Conservation (phyloP, 805 yeast genomes). For the Jamesozyma gamospora region DNA sequence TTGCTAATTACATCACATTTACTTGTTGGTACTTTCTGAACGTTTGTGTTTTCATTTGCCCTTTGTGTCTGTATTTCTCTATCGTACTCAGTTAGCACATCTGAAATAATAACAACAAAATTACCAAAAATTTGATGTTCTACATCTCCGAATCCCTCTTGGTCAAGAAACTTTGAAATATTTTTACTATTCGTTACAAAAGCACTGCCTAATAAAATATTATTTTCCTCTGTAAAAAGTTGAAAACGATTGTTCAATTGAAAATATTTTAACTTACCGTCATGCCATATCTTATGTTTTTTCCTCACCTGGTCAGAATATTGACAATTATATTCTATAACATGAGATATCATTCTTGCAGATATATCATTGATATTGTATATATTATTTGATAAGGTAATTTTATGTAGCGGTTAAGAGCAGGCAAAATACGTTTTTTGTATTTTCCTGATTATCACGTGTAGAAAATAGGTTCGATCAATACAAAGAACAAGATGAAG, state of each 20-base stretch:
- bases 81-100: slow-evolving; percentile 10
- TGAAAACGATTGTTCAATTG: slow-evolving; percentile 16
- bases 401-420: no score
- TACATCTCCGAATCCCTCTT: slow-evolving; percentile 14
- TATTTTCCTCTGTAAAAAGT: slow-evolving; percentile 18
- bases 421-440: no score
- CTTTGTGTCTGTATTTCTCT: slow-evolving; percentile 10
- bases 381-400: no score
- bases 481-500: no score
- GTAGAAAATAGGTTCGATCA: no score
- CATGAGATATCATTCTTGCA: slow-evolving; percentile 13
- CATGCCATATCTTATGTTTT: slow-evolving; percentile 29
- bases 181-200: slow-evolving; percentile 19
- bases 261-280: slow-evolving; percentile 23
- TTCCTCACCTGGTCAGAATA: slow-evolving; percentile 25
- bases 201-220: slow-evolving; percentile 16
- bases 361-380: no score
- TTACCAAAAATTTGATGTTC: slow-evolving; percentile 24
- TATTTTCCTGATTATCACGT: no score
- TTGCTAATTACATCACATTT: background rate
- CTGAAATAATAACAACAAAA: slow-evolving; percentile 19
- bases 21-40: background rate
- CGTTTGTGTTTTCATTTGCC: background rate
- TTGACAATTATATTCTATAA: slow-evolving; percentile 23
- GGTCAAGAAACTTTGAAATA: slow-evolving; percentile 12